A percentile compares a stretch with the other conserved stretches of the same genome.
Conservation (phyloP, 2,329 filamentous ascomycete species). For the Colletotrichum aenigma region DNA sequence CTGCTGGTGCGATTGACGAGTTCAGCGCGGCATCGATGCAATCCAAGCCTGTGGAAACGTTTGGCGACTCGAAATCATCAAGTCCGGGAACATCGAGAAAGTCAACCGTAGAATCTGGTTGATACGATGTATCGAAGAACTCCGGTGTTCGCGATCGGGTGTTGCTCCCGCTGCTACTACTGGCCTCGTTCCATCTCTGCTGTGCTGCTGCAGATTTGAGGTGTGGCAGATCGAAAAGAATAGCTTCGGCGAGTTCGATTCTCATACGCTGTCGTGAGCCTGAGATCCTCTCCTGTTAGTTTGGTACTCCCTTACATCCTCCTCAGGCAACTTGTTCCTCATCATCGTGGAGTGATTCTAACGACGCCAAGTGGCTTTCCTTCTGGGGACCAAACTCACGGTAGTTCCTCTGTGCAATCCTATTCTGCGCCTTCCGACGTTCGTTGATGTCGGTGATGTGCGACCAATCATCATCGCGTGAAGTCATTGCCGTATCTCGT, state of each 20-base stretch:
- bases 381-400: neutral
- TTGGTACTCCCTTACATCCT: neutral
- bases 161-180: neutral
- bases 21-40: neutral
- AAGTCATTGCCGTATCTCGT: neutral
- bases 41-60: neutral
- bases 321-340: too few relatives aligned
- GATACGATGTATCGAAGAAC: neutral
- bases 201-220: neutral
- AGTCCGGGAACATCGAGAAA: neutral
- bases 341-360: too few relatives aligned
- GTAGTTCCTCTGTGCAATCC: conserved; percentile 2
- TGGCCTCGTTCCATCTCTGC: neutral
- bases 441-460: conserved; percentile 29
- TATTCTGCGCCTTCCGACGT: conserved; percentile 8
- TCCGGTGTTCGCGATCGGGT: neutral
- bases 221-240: neutral
- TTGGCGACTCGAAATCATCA: neutral
- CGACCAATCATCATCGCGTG: conserved; percentile 33
- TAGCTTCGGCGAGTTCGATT: neutral
- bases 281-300: neutral
- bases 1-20: neutral
- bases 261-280: neutral
- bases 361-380: accelerated
- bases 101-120: neutral